Percentiles rank a stretch among this genome's conserved stretches.
These are phyloP conservation scores for Marasmius oreades DNA, from an alignment of 1,284 basidiomycete genomes.

Conservation along the genomic window DNA sequence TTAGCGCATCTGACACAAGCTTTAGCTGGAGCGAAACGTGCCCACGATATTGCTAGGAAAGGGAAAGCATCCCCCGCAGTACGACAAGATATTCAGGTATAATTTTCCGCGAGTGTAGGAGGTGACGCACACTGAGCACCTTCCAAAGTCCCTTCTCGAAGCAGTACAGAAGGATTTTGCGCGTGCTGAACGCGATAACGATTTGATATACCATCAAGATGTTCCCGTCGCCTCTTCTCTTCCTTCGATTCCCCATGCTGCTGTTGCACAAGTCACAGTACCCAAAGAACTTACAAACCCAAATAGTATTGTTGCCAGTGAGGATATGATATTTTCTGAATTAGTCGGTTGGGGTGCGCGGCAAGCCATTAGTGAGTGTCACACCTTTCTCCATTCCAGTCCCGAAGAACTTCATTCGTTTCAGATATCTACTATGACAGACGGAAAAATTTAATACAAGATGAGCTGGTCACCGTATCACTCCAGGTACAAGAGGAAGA, in stretches of 20 bases:
- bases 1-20: conserved; percentile 74
- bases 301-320: conserved; percentile 41
- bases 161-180: conserved; percentile 67
- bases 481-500: conserved; percentile 65
- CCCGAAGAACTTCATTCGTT: not conserved
- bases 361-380: conserved; percentile 76
- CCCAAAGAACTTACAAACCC: conserved; percentile 67
- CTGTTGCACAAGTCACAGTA: conserved; percentile 66
- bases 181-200: conserved; percentile 89
- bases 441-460: conserved; percentile 70
- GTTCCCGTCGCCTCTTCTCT: conserved; percentile 76
- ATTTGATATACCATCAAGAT: conserved; percentile 92
- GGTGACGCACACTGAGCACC: conserved; percentile 1
- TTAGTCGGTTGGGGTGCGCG: conserved; percentile 88
- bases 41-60: conserved; percentile 66
- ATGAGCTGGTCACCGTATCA: conserved; percentile 61
- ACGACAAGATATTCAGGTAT: conserved; percentile 74
- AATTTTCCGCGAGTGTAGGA: not conserved
- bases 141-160: conserved; percentile 55
- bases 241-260: conserved; percentile 59
- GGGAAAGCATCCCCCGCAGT: conserved; percentile 62
- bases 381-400: not conserved
- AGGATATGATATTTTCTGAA: conserved; percentile 68
- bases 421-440: conserved; percentile 86
- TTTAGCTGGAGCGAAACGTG: conserved; percentile 67